Base-by-base conservation (phyloP, 2,329 filamentous ascomycete species). In the Celoporthe dispersa region DNA sequence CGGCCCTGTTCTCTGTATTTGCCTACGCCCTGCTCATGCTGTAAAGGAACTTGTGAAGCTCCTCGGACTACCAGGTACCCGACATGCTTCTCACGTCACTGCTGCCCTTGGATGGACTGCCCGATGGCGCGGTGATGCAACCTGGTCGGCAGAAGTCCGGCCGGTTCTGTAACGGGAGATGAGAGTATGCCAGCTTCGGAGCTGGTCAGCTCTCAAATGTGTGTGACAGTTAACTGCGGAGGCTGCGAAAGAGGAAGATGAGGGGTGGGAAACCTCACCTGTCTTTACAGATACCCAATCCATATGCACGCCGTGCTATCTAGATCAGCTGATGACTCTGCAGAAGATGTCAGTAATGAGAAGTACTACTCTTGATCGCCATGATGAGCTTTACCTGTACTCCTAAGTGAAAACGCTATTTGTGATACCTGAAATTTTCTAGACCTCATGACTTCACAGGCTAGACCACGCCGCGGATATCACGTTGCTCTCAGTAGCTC, bases 21-120 rank as follows among this genome's bases (percentile, higher is more conserved):
- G 67, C 41, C 19, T 71, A 63, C 48, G 69, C 69, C 4, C 44
- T 71, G 35, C 16, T 55, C 25, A 69, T 71, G 66, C 69, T 71
- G n/a, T 71, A 69, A 41, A 28, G 2, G 11, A 7, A 4, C 8
- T 37, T 2, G 5, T 7, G 25, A 14, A 25, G 19, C 33, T 37
- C 57, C 44, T 48, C 19, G 22, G 44, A n/a, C n/a, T 48, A 48
- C 16, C 44, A 48, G 1, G 41, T 16, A 4, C 44, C n/a, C 28
- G 14, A 35, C 1, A 9, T 33, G 31, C 25, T 31, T 41, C 12
- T 14, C 39, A 41, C 39, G 55, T 59, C 55, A 14, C 28, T 59
- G 55, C 55, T 59, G 55, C 55, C 25, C 19, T 9, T 6, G 48
- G 19, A n/a, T n/a, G n/a, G n/a, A n/a, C n/a, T n/a, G n/a, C n/a